Evolutionary conservation across 306 rosid species (phyloP).

Genomic region (Glycyrrhiza uralensis): DNA sequence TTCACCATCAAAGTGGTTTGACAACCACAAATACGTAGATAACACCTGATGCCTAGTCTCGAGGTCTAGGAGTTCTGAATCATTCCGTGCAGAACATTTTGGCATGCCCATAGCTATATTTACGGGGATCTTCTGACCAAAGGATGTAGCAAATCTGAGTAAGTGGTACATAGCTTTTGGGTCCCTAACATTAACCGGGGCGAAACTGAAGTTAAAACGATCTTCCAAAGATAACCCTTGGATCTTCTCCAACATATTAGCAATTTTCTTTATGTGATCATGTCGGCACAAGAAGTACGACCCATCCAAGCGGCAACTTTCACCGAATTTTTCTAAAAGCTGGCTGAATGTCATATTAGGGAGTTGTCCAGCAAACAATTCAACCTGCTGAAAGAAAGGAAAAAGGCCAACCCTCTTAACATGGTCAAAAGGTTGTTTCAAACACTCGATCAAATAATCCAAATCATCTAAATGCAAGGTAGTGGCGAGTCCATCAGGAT

Average conservation of each 20-base stretch:
- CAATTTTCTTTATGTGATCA: conserved; percentile 80
- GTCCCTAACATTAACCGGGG: conserved; percentile 88
- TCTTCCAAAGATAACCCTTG: conserved; percentile 70
- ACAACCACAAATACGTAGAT: conserved; percentile 84
- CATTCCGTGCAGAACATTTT: conserved; percentile 62
- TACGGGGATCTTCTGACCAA: conserved; percentile 68
- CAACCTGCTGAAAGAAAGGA: conserved; percentile 80
- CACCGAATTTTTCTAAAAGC: conserved; percentile 67
- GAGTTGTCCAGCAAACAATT: conserved; percentile 72
- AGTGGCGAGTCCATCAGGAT: conserved; percentile 85
- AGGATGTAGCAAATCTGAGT: conserved; percentile 64
- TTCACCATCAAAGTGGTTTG: conserved; percentile 69
- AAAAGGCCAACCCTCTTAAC: conserved; percentile 75
- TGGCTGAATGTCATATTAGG: conserved; percentile 49
- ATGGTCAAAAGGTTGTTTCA: conserved; percentile 78
- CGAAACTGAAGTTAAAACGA: conserved; percentile 81
- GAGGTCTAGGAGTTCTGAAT: conserved; percentile 82
- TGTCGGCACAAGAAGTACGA: conserved; percentile 76
- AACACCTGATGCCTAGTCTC: conserved; percentile 88
- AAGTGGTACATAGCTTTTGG: conserved; percentile 91
- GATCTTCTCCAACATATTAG: conserved; percentile 85
- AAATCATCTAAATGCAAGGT: conserved; percentile 76
- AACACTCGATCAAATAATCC: conserved; percentile 84
- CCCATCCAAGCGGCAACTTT: conserved; percentile 74
- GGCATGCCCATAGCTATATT: conserved; percentile 87